Base-by-base conservation (phyloP, 345 rosid species). In the Citrus australasica region DNA sequence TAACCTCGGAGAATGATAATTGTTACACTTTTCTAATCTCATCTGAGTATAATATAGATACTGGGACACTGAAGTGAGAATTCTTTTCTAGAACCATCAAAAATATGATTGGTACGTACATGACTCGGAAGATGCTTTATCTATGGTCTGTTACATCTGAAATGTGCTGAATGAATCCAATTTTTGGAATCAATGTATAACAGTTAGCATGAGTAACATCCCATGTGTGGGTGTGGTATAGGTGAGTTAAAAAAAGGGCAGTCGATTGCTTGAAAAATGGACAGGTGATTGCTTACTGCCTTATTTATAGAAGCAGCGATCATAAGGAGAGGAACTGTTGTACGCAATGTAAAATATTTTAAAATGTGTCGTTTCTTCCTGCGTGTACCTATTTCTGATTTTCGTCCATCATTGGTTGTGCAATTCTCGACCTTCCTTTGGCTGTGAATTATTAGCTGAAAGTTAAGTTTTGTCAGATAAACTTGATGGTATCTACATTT, bases 1-100 rank as follows among this genome's bases (percentile, higher is more conserved):
- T 85, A 8, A 78, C 80, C 86, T 82, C 27, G 51, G 85, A 85
- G 87, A 78, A 83, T 81, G 79, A 75, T 76, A 75, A 55, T 68
- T 55, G 61, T 63, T 77, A 48, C 35, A n/a, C 71, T 78, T 56
- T 63, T 63, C 22, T 65, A 38, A 25, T 63, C 66, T 24, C 58
- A 46, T 61, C 72, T 75, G 63, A 79, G 69, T 69, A 22, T 75
- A 14, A 16, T 64, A 28, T 76, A 69, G 71, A 64, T 62, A n/a
- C 46, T 17, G 6, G 74, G 66, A 21, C 64, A 78, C 27, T 79
- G 55, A 16, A 82, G 3, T 61, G 42, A 37, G 9, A 56, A 30
- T 32, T 48, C 42, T 59, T 37, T 61, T 65, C 8, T 69, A 55
- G 48, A 35, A 51, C 53, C 67, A 70, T n/a, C 14, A 61, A 40